Base-by-base conservation (phyloP, 768 basidiomycete species). In the Trametes meyenii region DNA sequence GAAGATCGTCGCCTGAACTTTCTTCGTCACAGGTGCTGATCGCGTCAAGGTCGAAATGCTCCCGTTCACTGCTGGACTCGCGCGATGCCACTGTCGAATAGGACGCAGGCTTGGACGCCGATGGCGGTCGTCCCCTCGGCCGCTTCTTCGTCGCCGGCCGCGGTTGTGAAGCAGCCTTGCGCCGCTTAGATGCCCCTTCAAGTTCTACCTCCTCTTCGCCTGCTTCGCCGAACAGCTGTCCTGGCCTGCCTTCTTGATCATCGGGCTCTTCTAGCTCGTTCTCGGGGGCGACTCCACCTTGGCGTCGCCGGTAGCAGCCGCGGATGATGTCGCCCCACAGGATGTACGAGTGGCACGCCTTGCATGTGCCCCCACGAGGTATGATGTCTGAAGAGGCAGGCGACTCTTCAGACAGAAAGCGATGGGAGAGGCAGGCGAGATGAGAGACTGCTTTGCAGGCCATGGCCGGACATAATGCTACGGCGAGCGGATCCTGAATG, bases 291-390 rank as follows among this genome's bases (percentile, higher is more conserved):
- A 69, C 67, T n/a, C 73, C 73, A 6, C 77, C 77, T 17, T 73
- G 64, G 23, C 70, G 72, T 26, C 87, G 79, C 17, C 87, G 78
- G 69, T 84, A 87, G 65, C 81, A 84, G 2, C 85, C 87, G 14
- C 83, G 79, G 29, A 89, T 73, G 21, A 90, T 70, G 66, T 90
- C 88, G 5, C 89, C 88, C 88, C 88, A 90, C 0, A 90, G 77
- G 4, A 77, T 78, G 66, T 87, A 89, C 0, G 74, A 70, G 4
- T 69, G 62, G 63, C 89, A 90, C 1, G 75, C 73, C 13, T 65
- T 71, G 67, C 89, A 90, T 23, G 72, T 66, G 6, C 88, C 89
- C 7, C 88, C 88, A 42, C 89, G 79, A 5, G 89, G 88, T 43
- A 89, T 72, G 50, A 89, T 68, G 14, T 67, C 66, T 7, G 69